Conservation (phyloP, 305 asterid species). For the Fraxinus latifolia region DNA sequence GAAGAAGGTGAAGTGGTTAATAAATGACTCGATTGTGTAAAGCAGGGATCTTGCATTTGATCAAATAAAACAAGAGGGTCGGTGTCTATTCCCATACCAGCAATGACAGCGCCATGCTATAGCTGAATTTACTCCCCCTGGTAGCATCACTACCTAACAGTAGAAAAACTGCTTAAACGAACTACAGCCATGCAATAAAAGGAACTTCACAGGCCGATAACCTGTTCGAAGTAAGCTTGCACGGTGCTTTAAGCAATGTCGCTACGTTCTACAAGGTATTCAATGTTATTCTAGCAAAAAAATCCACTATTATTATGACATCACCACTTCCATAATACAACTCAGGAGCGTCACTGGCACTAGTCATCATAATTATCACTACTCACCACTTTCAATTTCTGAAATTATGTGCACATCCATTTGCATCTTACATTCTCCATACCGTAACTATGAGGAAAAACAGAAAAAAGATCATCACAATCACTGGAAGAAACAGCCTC, state of each 20-base stretch:
- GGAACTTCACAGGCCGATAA: neutral
- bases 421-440: conserved; percentile 6
- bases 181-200: neutral
- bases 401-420: conserved; percentile 9
- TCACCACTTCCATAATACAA: conserved; percentile 2
- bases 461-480: neutral
- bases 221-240: neutral
- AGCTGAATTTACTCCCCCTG: neutral
- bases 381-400: conserved; percentile 6
- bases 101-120: neutral
- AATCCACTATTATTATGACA: neutral
- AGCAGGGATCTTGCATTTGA: neutral
- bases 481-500: conserved; percentile 2
- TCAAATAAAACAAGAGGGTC: neutral
- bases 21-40: neutral
- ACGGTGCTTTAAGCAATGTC: neutral
- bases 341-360: neutral
- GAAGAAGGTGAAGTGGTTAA: neutral
- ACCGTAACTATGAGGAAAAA: neutral
- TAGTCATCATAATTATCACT: neutral
- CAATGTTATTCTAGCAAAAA: neutral
- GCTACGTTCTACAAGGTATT: neutral
- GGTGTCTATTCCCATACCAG: neutral
- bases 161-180: neutral
- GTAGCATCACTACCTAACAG: neutral